Percentiles rank a stretch among this genome's conserved stretches.
These are phyloP conservation scores for Cyclocybe cylindracea DNA, from an alignment of 768 basidiomycete genomes.

Conservation along the genomic window DNA sequence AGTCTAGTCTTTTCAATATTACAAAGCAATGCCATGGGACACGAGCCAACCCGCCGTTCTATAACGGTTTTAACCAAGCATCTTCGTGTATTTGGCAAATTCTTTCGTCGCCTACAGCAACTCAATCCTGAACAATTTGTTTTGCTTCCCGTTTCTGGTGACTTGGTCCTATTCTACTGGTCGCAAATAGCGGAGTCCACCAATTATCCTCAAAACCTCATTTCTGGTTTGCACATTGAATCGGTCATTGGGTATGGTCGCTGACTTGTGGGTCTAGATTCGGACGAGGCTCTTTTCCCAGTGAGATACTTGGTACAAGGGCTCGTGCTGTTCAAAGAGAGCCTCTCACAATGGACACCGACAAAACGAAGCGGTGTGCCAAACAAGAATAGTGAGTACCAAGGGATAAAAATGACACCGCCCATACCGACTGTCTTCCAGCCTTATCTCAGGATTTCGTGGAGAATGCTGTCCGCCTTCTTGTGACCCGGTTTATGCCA, in stretches of 20 bases:
- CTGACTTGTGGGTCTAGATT: slow-evolving; percentile 45
- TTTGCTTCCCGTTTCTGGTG: slow-evolving; percentile 58
- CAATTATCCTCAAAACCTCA: slow-evolving; percentile 46
- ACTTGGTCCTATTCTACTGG: slow-evolving; percentile 82
- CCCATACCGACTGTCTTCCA: slow-evolving; percentile 22
- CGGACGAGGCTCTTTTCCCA: slow-evolving; percentile 66
- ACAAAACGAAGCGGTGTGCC: slow-evolving; percentile 57
- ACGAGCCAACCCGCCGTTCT: slow-evolving; percentile 38
- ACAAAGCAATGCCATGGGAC: slow-evolving; percentile 32
- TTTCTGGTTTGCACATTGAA: slow-evolving; percentile 47
- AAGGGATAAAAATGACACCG: not conserved
- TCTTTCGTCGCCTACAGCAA: slow-evolving; percentile 76
- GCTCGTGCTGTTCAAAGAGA: slow-evolving; percentile 86
- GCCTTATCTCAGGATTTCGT: slow-evolving; percentile 72
- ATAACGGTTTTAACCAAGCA: slow-evolving; percentile 67
- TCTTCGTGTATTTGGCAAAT: slow-evolving; percentile 73
- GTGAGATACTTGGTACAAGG: slow-evolving; percentile 80
- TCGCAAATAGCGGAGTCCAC: slow-evolving; percentile 75
- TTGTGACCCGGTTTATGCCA: slow-evolving; percentile 85
- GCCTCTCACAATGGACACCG: slow-evolving; percentile 75
- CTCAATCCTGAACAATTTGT: slow-evolving; percentile 60
- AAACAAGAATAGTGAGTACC: slow-evolving; percentile 56
- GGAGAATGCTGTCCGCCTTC: slow-evolving; percentile 67
- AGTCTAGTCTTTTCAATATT: slow-evolving; percentile 47
- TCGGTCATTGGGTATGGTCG: not conserved